A percentile compares a stretch with the other conserved stretches of the same genome.
Evolutionary conservation across 2,329 filamentous ascomycete genomes (phyloP).

Genomic region (Trichophyton equinum): DNA sequence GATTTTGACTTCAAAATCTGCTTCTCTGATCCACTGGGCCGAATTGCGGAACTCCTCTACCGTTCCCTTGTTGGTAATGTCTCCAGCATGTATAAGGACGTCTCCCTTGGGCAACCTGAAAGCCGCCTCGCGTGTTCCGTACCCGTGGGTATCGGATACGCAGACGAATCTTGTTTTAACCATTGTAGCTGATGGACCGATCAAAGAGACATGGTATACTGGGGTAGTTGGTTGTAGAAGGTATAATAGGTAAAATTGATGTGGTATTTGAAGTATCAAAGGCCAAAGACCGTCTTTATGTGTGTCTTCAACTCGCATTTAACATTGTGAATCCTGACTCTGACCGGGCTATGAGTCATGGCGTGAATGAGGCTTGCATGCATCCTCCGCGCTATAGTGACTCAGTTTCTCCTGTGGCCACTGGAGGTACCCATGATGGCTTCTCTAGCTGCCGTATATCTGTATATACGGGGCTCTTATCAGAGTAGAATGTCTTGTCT

Average conservation of each 20-base stretch:
- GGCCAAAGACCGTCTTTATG: background rate
- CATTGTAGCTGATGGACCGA: constrained; percentile 12
- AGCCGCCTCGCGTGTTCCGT: constrained; percentile 36
- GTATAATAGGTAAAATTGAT: background rate
- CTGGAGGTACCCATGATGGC: no score
- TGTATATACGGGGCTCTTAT: no score
- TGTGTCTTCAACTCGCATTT: no score
- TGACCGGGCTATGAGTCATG: no score
- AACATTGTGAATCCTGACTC: no score
- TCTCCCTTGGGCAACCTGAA: constrained; percentile 44
- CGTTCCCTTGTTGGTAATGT: constrained; percentile 46
- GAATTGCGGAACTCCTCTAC: constrained; percentile 40
- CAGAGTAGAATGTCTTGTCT: no score
- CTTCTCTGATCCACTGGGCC: constrained; percentile 41
- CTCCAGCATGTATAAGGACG: constrained; percentile 47
- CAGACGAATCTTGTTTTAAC: constrained; percentile 42
- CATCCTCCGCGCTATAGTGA: no score
- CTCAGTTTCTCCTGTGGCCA: no score
- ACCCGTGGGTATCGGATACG: constrained; percentile 47
- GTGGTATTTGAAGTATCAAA: background rate
- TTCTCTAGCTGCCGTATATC: no score
- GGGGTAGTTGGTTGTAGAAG: background rate
- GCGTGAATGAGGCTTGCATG: no score
- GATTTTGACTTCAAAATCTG: constrained; percentile 44
- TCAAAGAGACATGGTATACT: background rate